Percentiles rank a stretch among this genome's conserved stretches.
Conservation (phyloP, 2,329 filamentous ascomycete genomes). For the Penicillium sp. region DNA sequence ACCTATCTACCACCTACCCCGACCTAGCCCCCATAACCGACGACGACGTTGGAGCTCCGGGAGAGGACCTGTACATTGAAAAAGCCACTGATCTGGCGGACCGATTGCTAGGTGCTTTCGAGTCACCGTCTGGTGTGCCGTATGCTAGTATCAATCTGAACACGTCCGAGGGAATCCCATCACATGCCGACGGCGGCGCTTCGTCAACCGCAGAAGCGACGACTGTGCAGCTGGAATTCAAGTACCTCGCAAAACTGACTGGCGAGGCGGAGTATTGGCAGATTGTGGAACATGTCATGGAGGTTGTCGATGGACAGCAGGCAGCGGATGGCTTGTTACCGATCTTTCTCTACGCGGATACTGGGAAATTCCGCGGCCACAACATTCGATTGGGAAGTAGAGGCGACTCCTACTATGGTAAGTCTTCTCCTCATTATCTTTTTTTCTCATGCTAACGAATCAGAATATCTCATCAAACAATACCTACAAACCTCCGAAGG, state of each 20-base stretch:
- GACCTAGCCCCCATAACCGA: slow-evolving; percentile 70
- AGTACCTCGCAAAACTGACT: slow-evolving; percentile 91
- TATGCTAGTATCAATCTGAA: slow-evolving; percentile 87
- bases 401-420: slow-evolving; percentile 89
- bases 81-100: slow-evolving; percentile 93
- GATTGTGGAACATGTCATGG: slow-evolving; percentile 83
- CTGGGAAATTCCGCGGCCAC: slow-evolving; percentile 71
- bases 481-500: slow-evolving; percentile 88
- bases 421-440: slow-evolving; percentile 12
- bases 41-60: slow-evolving; percentile 66
- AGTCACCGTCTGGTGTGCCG: slow-evolving; percentile 80
- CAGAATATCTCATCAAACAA: slow-evolving; percentile 96
- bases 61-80: slow-evolving; percentile 91
- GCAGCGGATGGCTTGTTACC: slow-evolving; percentile 79
- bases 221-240: slow-evolving; percentile 90
- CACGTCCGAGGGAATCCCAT: slow-evolving; percentile 69
- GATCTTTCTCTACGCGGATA: slow-evolving; percentile 80
- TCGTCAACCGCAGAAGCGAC: slow-evolving; percentile 93
- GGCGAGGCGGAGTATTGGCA: slow-evolving; percentile 93
- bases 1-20: slow-evolving; percentile 80
- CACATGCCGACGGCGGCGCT: slow-evolving; percentile 79
- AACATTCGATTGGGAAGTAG: slow-evolving; percentile 91
- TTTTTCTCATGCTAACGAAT: not conserved
- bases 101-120: slow-evolving; percentile 79
- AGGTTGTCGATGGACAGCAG: slow-evolving; percentile 80